These are phyloP conservation scores for Oxyria digyna DNA, from an alignment of 148 eudicot species.

Conservation along the genomic window DNA sequence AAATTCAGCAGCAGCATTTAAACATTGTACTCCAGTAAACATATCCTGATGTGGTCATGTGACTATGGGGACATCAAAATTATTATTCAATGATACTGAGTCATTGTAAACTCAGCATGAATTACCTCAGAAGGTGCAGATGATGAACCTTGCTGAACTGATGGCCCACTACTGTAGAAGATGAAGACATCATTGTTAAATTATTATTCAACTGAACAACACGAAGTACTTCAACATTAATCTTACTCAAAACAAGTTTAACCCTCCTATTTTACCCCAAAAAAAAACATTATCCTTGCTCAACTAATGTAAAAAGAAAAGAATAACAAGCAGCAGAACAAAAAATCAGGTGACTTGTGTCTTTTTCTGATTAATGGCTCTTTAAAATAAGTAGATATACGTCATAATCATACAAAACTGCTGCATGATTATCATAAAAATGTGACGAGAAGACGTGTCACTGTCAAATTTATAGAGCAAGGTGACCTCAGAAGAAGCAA, in stretches of 20 bases:
- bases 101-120: conserved; percentile 1
- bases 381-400: background rate
- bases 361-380: background rate
- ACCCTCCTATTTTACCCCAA: too few relatives aligned
- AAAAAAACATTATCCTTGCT: too few relatives aligned
- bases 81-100: background rate
- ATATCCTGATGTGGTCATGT: background rate
- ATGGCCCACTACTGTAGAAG: conserved; percentile 33
- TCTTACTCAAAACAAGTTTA: too few relatives aligned
- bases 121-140: conserved; percentile 56
- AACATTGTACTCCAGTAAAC: background rate
- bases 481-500: background rate
- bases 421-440: background rate
- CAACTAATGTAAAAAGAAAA: background rate
- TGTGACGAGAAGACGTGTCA: background rate
- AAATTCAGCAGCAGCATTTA: background rate
- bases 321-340: background rate
- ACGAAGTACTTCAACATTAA: background rate
- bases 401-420: background rate
- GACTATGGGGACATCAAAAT: background rate
- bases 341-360: background rate
- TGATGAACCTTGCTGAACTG: conserved; percentile 42
- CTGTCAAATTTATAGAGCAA: background rate
- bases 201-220: background rate
- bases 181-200: background rate